These are phyloP conservation scores for Syzygium oleosum DNA, from an alignment of 345 rosid genomes.

Conservation along the genomic window DNA sequence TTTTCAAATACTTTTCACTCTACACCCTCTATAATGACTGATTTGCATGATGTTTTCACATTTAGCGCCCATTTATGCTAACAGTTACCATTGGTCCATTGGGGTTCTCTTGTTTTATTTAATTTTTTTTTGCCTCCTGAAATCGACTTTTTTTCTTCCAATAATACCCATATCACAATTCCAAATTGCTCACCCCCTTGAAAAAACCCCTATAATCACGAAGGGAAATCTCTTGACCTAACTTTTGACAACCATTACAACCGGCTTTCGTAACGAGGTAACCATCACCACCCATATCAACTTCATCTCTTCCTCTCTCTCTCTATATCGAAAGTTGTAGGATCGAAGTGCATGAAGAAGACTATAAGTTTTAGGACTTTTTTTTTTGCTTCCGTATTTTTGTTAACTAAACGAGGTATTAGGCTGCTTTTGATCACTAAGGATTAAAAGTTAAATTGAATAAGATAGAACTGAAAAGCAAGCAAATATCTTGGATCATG, in stretches of 20 bases:
- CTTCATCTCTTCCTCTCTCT: background rate
- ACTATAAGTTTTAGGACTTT: background rate
- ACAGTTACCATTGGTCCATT: background rate
- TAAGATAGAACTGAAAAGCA: too few relatives aligned
- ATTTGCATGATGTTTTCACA: background rate
- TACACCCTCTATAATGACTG: background rate
- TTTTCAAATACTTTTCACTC: background rate
- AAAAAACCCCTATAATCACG: background rate
- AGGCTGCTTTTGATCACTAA: background rate
- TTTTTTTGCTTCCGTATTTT: too few relatives aligned
- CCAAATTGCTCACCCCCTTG: background rate
- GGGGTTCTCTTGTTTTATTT: background rate
- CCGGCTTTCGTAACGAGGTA: background rate
- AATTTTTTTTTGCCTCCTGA: background rate
- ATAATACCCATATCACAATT: fast-evolving
- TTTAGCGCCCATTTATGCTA: background rate
- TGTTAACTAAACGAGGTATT: background rate
- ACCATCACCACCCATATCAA: background rate
- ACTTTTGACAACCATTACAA: background rate
- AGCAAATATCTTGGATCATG: background rate
- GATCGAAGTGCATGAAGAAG: background rate
- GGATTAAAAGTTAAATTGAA: background rate
- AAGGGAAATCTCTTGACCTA: background rate
- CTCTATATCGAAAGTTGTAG: background rate
- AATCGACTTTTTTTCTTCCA: background rate